These are phyloP conservation scores for Penicillium steckii DNA, from an alignment of 495 filamentous ascomycete species.

Conservation along the genomic window DNA sequence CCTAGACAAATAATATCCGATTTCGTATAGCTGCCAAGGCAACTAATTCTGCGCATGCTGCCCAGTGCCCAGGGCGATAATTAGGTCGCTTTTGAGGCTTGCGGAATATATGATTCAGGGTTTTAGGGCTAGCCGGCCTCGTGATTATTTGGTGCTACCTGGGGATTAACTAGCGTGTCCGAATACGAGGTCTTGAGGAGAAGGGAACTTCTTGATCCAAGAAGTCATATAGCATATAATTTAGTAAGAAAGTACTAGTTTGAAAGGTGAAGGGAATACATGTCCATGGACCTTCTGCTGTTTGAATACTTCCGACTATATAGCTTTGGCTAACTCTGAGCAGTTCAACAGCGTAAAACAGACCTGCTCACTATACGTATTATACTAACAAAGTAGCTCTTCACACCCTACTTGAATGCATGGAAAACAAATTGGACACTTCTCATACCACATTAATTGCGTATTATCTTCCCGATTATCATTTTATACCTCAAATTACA, in stretches of 20 bases:
- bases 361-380: too few relatives aligned
- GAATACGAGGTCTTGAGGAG: neutral
- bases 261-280: too few relatives aligned
- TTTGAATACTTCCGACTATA: too few relatives aligned
- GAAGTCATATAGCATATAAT: neutral
- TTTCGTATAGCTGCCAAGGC: neutral
- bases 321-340: too few relatives aligned
- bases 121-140: neutral
- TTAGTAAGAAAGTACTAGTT: neutral
- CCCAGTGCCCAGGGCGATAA: neutral
- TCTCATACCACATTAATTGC: too few relatives aligned
- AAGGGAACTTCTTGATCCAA: neutral
- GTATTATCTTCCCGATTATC: too few relatives aligned
- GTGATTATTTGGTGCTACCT: neutral
- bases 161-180: neutral
- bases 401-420: too few relatives aligned
- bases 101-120: neutral
- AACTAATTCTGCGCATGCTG: neutral
- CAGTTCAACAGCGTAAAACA: too few relatives aligned
- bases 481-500: too few relatives aligned
- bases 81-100: neutral
- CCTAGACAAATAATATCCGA: neutral
- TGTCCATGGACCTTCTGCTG: too few relatives aligned
- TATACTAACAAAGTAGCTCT: too few relatives aligned
- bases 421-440: too few relatives aligned